These are phyloP conservation scores for Ascochyta koolunga DNA, from an alignment of 2,329 filamentous ascomycete genomes.

Conservation along the genomic window DNA sequence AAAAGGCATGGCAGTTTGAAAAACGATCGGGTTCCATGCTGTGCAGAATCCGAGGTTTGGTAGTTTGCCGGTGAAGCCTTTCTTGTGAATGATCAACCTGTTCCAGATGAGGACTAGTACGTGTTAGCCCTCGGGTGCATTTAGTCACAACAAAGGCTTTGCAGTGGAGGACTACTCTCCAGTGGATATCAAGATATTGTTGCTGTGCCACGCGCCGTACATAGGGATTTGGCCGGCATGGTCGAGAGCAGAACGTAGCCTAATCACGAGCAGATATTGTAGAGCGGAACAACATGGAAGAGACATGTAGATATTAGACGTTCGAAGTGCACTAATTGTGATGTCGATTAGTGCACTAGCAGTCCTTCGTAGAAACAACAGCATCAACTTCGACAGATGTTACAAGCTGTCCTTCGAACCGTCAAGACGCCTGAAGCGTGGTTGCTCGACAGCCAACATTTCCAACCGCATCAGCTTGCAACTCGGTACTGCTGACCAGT, in stretches of 20 bases:
- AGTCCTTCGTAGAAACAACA: not conserved
- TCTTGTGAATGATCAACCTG: not conserved
- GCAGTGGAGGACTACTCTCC: too few species aligned
- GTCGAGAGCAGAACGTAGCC: too few species aligned
- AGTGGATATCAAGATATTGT: too few species aligned
- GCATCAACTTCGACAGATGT: not conserved
- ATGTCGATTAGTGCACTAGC: not conserved
- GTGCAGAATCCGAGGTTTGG: not conserved
- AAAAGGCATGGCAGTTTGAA: conserved; percentile 4
- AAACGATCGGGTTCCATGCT: not conserved
- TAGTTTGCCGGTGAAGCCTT: not conserved
- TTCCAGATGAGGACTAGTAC: not conserved
- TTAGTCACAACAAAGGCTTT: not conserved
- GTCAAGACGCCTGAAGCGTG: not conserved
- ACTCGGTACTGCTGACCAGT: not conserved
- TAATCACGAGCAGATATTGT: too few species aligned
- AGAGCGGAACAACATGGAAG: too few species aligned
- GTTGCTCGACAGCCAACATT: not conserved
- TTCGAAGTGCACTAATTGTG: not conserved
- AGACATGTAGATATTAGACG: too few species aligned
- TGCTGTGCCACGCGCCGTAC: too few species aligned
- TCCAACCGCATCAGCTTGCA: not conserved
- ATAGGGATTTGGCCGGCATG: too few species aligned
- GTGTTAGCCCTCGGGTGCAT: not conserved
- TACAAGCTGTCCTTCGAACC: not conserved